Conservation (phyloP, 441 rosid genomes). For the Omphalea diandra region DNA sequence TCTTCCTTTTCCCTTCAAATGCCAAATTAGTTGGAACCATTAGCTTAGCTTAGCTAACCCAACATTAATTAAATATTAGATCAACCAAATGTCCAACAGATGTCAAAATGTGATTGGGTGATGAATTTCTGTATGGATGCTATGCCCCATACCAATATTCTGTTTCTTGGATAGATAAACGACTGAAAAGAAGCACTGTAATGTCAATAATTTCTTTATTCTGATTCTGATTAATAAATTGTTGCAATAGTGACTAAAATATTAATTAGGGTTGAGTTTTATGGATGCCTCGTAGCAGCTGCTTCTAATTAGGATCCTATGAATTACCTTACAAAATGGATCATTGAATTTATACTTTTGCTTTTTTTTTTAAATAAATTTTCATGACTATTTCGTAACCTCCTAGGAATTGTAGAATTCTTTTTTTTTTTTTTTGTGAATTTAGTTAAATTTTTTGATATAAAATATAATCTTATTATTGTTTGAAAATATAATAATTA, state of each 20-base stretch:
- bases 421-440: no score
- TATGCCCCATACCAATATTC: conserved; percentile 35
- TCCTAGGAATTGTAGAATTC: no score
- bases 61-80: neutral
- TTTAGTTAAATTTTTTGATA: no score
- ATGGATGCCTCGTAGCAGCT: neutral
- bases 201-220: no score
- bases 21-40: neutral
- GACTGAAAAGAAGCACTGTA: conserved; percentile 26
- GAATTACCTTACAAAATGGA: neutral
- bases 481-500: no score
- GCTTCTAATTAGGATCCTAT: conserved; percentile 18
- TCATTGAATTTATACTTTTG: neutral
- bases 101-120: conserved; percentile 5
- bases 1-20: neutral
- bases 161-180: conserved; percentile 35
- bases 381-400: no score
- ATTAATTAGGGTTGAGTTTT: conserved; percentile 6
- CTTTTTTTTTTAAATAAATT: neutral
- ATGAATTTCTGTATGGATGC: neutral
- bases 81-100: neutral
- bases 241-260: conserved; percentile 10
- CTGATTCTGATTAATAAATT: conserved; percentile 15
- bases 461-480: no score
- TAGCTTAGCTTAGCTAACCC: neutral